Evolutionary conservation across 805 yeast species (phyloP), one percentile per base, ranked within the genome.

Genomic region (Monosporozyma aerobia): DNA sequence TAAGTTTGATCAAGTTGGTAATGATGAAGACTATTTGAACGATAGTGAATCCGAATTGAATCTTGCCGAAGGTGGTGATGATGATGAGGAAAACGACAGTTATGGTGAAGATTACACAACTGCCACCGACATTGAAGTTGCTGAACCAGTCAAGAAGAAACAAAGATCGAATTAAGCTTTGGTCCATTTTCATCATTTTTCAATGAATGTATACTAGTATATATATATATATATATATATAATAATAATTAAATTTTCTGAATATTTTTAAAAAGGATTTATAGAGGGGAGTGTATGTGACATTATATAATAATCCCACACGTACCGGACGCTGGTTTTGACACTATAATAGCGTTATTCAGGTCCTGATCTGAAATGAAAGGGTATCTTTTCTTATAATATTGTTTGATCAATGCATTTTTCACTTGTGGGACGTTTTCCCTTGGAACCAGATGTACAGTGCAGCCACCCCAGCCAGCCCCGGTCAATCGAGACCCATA

Each of bases 381-480:
- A 1, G 86, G 85, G 61, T 72, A 78, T 45, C 69, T 63, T 44
- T 64, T 68, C 46, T 69, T 69, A 66, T 81, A 83, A 62, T 78
- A 83, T 51, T 79, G 67, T n/a, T 72, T 69, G 22, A 64, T 69
- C 48, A 83, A 69, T 0, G 83, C 82, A 51, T 71, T 72, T 51
- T 73, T 73, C 4, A 70, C 69, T 2, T 76, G 68, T 47, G 57
- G 61, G 13, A 62, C 63, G 33, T 58, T 57, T 9, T 57, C 57
- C 32, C 54, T 52, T 5, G 67, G 62, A 5, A 83, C 80, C 53
- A 84, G 67, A 63, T 83, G 87, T 16, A 84, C 85, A 0, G 85
- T 73, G 27, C 83, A 79, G 5, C 90, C 90, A 39, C 90, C 90
- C 76, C 82, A 84, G 2, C 90, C 90, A 8, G 90, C 90, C 23